These are phyloP conservation scores for Boletus fagicola DNA, from an alignment of 768 basidiomycete species.

Conservation along the genomic window DNA sequence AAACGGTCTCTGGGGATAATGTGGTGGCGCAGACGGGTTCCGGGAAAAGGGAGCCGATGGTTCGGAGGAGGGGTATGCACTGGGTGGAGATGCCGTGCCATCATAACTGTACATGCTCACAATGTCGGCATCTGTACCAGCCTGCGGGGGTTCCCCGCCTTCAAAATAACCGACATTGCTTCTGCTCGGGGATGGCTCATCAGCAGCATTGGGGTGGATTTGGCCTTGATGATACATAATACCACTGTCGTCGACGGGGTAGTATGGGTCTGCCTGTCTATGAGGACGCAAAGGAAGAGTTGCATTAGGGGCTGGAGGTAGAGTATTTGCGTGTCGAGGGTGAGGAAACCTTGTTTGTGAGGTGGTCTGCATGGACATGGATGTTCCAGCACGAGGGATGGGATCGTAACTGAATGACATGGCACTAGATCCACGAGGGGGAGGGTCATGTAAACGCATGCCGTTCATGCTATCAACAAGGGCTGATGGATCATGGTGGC, in stretches of 20 bases:
- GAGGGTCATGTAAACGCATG: conserved; percentile 50
- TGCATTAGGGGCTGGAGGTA: conserved; percentile 34
- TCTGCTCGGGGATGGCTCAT: conserved; percentile 20
- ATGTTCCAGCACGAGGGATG: conserved; percentile 53
- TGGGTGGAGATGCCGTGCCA: conserved; percentile 31
- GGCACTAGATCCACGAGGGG: conserved; percentile 30
- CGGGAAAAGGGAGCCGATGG: conserved; percentile 17
- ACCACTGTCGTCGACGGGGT: conserved; percentile 36
- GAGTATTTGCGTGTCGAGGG: conserved; percentile 43
- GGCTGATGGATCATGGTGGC: conserved; percentile 41
- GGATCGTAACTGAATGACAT: conserved; percentile 40
- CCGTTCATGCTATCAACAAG: conserved; percentile 52
- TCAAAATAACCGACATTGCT: conserved; percentile 31
- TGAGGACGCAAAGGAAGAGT: conserved; percentile 20
- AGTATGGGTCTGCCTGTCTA: conserved; percentile 28
- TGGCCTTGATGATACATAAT: conserved; percentile 10
- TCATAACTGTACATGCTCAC: conserved; percentile 41
- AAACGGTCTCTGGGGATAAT: too few species aligned
- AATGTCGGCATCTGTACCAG: conserved; percentile 36
- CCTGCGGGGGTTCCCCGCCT: conserved; percentile 20
- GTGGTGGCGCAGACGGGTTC: conserved; percentile 19
- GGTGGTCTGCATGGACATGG: conserved; percentile 49
- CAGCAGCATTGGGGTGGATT: background rate
- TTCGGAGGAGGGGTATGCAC: conserved; percentile 31
- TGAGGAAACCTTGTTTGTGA: conserved; percentile 31